Base-by-base conservation (phyloP, 805 yeast genomes). In the Barnettozyma californica region DNA sequence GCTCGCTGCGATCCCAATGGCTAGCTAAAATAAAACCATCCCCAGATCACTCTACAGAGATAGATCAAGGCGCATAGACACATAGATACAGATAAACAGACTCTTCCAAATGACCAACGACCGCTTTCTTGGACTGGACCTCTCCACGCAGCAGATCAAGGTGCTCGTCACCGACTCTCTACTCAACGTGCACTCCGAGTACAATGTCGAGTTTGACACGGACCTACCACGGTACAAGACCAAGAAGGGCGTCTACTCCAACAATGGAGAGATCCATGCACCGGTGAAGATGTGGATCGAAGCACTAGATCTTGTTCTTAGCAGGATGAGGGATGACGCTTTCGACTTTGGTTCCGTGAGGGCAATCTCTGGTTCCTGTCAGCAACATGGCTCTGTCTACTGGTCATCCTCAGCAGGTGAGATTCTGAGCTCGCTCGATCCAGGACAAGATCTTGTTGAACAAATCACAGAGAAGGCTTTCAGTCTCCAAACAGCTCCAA, bases 231-330 rank as follows among this genome's bases (percentile, higher is more conserved):
- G 71, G 3, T 90, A 86, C 62, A 72, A 76, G 8, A 78, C 90
- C n/a, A 58, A 60, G 1, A 86, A 88, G 58, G 97, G 97, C 35
- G 96, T 90, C 9, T 70, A 73, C 44, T 65, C 73, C 23, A 68
- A 78, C 45, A 69, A 75, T 1, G 83, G 84, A 11, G 83, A 80
- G 49, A 81, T 89, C 21, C 74, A 77, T 43, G 83, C 94, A 8
- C 96, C 96, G 0, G 94, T 90, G 13, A 76, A 73, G n/a, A 83
- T 89, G 89, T 91, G 95, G 95, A 69, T 90, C 37, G 95, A 86
- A 53, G 87, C 96, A 0, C 57, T 90, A 29, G 92, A 91, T 59
- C 61, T 77, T 48, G 67, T 87, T 4, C 75, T 90, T 49, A 65
- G 56, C 11, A 67, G 69, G 47, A 76, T 84, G 81, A 62, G 69